These are phyloP conservation scores for Metschnikowia shivogae DNA, from an alignment of 805 yeast genomes.

Conservation along the genomic window DNA sequence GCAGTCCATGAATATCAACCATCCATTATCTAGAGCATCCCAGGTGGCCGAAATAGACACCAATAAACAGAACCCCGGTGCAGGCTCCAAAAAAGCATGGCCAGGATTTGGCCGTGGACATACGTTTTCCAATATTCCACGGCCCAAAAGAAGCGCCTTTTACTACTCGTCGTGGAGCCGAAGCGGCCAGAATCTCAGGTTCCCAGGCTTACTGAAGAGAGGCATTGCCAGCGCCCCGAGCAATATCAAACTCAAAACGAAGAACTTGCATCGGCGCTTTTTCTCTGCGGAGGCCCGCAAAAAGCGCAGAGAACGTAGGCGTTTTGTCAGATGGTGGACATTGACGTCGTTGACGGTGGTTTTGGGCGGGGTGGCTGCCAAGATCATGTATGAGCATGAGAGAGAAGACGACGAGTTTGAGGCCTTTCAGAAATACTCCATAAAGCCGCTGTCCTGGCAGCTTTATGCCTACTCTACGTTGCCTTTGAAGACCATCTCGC, in stretches of 20 bases:
- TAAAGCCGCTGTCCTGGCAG: conserved; percentile 79
- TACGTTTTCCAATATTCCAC: conserved; percentile 49
- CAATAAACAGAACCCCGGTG: conserved; percentile 15
- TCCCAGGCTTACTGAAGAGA: conserved; percentile 26
- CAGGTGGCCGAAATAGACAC: conserved; percentile 31
- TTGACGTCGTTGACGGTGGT: conserved; percentile 49
- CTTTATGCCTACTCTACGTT: conserved; percentile 84
- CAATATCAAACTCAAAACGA: conserved; percentile 33
- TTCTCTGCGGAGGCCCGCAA: conserved; percentile 42
- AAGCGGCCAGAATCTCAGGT: conserved; percentile 9
- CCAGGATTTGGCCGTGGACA: conserved; percentile 29
- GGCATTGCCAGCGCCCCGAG: conserved; percentile 35
- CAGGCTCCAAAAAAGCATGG: conserved; percentile 16
- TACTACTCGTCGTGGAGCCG: conserved; percentile 46
- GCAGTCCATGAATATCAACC: conserved; percentile 36
- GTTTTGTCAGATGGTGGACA: conserved; percentile 51
- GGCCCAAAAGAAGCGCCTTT: conserved; percentile 52
- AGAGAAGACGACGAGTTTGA: conserved; percentile 27
- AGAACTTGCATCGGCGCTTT: conserved; percentile 35
- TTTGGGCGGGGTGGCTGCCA: conserved; percentile 52
- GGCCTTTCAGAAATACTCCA: conserved; percentile 34
- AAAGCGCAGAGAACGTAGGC: conserved; percentile 35
- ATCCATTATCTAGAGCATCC: conserved; percentile 42
- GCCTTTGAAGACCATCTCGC: conserved; percentile 85
- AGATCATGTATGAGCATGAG: conserved; percentile 35